Evolutionary conservation across 257 asterid species (phyloP).

Genomic region (Solanum megistacrolobum): DNA sequence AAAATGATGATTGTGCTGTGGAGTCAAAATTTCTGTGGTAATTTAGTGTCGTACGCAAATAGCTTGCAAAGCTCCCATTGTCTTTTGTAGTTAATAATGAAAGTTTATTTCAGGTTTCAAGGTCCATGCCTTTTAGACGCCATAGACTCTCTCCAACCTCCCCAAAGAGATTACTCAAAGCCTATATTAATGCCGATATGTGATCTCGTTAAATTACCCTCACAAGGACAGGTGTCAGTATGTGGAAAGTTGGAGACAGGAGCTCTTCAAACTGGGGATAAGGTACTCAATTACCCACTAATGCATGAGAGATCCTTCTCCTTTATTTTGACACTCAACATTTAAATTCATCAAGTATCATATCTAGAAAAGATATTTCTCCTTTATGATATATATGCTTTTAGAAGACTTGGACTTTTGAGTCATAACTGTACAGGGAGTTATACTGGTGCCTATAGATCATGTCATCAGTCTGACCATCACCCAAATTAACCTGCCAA

Average conservation of each 20-base stretch:
- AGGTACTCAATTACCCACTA: slow-evolving; percentile 34
- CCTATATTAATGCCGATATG: slow-evolving; percentile 73
- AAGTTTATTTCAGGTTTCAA: slow-evolving; percentile 47
- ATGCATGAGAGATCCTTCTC: background rate
- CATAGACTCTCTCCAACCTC: slow-evolving; percentile 82
- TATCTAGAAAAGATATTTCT: background rate
- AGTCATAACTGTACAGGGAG: background rate
- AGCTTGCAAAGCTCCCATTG: background rate
- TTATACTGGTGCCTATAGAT: background rate
- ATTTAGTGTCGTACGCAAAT: background rate
- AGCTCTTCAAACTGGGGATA: slow-evolving; percentile 63
- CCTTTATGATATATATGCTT: background rate
- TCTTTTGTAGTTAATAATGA: background rate
- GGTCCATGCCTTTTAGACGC: slow-evolving; percentile 79
- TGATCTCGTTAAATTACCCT: slow-evolving; percentile 67
- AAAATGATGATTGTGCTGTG: background rate
- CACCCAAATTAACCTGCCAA: background rate
- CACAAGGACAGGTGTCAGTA: slow-evolving; percentile 69
- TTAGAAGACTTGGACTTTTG: background rate
- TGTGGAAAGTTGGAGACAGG: slow-evolving; percentile 91
- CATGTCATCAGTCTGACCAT: background rate
- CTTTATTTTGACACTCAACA: background rate
- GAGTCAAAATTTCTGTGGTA: background rate
- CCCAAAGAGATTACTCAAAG: slow-evolving; percentile 66
- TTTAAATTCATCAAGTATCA: background rate